Base-by-base conservation (phyloP, 192 early-diverging fungal genomes). In the Lobosporangium transversale region DNA sequence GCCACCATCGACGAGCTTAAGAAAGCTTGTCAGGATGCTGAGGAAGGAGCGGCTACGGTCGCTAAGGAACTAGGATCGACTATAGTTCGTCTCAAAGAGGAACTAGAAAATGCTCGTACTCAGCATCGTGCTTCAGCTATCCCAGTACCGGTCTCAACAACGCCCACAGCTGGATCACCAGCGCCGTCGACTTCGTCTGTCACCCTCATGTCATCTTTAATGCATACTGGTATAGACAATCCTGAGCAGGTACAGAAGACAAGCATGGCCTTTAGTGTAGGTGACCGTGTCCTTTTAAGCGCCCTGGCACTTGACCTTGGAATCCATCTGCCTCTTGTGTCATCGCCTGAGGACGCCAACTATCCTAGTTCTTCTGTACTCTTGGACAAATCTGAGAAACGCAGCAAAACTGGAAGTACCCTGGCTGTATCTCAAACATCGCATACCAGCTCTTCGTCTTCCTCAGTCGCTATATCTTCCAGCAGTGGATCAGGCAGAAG, bases 251-350 rank as follows among this genome's bases (percentile, higher is more conserved):
- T 42, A 18, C 32, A 53, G 21, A 42, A 42, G 18, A 10, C 54
- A 2, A 43, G 9, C 2, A 37, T 51, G 12, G 27, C 43, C 0
- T 57, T 62, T 20, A 42, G 47, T 29, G 32, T 44, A 2, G 27
- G 45, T 3, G 69, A 71, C 30, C 69, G 69, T 27, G 23, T 67
- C 11, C 48, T 67, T 3, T 29, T 76, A 35, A 48, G 64, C 40
- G 36, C 73, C 4, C 53, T 76, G 18, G 42, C 65, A 15, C 65
- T 76, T 0, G 73, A 76, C 21, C 59, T 76, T n/a, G 73, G 73
- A 5, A 76, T 76, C 31, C 32, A 57, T 27, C 42, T 76, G n/a
- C 65, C 73, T 27, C 31, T 56, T 4, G 35, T 75, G 15, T 67
- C 73, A 12, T 18, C 43, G 0, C 18, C 11, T 5, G 65, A 37